Evolutionary conservation across 2,329 filamentous ascomycete genomes (phyloP).

Genomic region (Calonectria pseudoreteaudii): DNA sequence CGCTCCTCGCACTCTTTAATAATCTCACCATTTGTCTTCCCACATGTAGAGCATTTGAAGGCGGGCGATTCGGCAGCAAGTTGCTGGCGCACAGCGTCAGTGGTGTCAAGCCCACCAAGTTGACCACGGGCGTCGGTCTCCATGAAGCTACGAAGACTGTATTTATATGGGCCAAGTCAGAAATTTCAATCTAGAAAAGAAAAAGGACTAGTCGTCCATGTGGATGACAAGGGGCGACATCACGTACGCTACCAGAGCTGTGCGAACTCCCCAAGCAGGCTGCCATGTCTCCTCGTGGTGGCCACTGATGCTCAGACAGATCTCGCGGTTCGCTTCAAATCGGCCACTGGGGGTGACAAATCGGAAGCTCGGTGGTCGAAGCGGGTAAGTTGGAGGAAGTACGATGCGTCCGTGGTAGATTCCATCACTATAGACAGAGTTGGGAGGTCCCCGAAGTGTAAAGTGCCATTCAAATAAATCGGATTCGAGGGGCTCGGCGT

Average conservation of each 20-base stretch:
- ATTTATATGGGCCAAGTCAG: slow-evolving; percentile 13
- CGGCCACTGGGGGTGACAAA: slow-evolving; percentile 92
- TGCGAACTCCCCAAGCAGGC: slow-evolving; percentile 96
- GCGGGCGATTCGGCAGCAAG: slow-evolving; percentile 75
- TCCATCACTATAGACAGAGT: slow-evolving; percentile 81
- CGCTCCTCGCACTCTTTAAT: slow-evolving; percentile 76
- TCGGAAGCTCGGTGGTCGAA: slow-evolving; percentile 94
- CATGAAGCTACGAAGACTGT: slow-evolving; percentile 85
- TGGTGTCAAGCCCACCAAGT: slow-evolving; percentile 87
- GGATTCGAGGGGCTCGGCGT: slow-evolving; percentile 84
- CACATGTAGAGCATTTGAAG: slow-evolving; percentile 80
- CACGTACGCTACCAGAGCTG: slow-evolving; percentile 78
- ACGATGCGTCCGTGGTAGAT: slow-evolving; percentile 97
- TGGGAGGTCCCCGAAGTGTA: slow-evolving; percentile 89
- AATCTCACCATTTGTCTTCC: slow-evolving; percentile 78
- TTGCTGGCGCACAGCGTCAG: slow-evolving; percentile 72
- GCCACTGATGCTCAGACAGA: slow-evolving; percentile 92
- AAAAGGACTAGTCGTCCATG: not conserved
- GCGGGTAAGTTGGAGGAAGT: slow-evolving; percentile 88
- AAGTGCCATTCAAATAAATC: slow-evolving; percentile 99
- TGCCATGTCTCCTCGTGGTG: slow-evolving; percentile 99
- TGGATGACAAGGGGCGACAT: slow-evolving; percentile 49
- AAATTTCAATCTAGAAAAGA: not conserved
- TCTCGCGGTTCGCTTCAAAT: slow-evolving; percentile 97
- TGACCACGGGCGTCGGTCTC: slow-evolving; percentile 89